These are phyloP conservation scores for Moesziomyces sp. DNA, from an alignment of 1,284 basidiomycete genomes.

Conservation along the genomic window DNA sequence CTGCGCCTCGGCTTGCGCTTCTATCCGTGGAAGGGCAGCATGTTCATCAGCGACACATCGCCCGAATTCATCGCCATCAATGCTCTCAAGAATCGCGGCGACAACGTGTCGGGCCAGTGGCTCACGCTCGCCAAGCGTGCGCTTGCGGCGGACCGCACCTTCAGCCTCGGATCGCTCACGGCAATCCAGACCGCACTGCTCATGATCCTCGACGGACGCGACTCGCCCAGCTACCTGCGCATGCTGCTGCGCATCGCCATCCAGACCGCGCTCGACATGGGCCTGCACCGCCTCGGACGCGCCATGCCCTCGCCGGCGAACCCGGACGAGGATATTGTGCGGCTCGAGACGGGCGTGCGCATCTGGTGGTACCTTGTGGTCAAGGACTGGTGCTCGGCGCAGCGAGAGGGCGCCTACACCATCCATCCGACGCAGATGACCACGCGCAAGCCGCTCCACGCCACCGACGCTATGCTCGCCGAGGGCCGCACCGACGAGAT, in stretches of 20 bases:
- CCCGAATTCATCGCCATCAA: slow-evolving; percentile 47
- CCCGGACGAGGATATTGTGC: slow-evolving; percentile 34
- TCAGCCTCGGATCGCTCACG: slow-evolving; percentile 33
- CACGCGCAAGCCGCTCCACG: slow-evolving; percentile 50
- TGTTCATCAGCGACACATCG: slow-evolving; percentile 29
- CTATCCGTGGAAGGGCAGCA: slow-evolving; percentile 44
- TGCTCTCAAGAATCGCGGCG: slow-evolving; percentile 43
- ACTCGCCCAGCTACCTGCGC: slow-evolving; percentile 32
- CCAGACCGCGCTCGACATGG: slow-evolving; percentile 54
- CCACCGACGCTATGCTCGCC: slow-evolving; percentile 45
- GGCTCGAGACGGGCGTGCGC: slow-evolving; percentile 47
- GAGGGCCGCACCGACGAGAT: slow-evolving; percentile 25
- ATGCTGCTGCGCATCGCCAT: slow-evolving; percentile 55
- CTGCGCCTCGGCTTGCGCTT: slow-evolving; percentile 55
- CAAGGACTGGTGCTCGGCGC: slow-evolving; percentile 57
- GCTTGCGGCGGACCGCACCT: slow-evolving; percentile 40
- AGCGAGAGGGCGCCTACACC: slow-evolving; percentile 51
- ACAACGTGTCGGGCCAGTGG: slow-evolving; percentile 45
- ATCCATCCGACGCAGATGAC: slow-evolving; percentile 56
- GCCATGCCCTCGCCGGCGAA: slow-evolving; percentile 27
- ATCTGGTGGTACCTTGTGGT: slow-evolving; percentile 60
- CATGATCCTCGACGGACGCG: slow-evolving; percentile 52
- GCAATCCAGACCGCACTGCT: slow-evolving; percentile 56
- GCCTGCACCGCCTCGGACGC: slow-evolving; percentile 52
- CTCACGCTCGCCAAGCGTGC: slow-evolving; percentile 41